Percentiles rank a stretch among this genome's conserved stretches.
phyloP scores from a whole-genome alignment of 2,329 filamentous ascomycete species.

The Pestalotiopsis sp. region DNA sequence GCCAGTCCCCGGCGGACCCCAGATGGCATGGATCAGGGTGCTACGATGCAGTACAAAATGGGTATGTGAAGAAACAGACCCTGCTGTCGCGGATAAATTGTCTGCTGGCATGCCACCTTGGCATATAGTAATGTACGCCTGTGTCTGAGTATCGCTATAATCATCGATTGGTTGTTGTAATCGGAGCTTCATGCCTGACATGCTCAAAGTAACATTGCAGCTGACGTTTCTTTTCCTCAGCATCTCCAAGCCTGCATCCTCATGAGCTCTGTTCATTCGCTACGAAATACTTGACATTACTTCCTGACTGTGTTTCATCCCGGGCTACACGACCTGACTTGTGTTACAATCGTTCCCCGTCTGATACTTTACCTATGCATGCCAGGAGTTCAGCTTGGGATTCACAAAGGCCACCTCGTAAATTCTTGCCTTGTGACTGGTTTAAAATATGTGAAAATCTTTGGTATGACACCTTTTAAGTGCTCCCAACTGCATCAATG shows the following conservation, averaged over 20 bases:
- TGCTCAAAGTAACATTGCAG: no score
- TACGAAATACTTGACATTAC: background rate
- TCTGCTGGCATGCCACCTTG: background rate
- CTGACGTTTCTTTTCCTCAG: background rate
- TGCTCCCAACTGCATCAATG: background rate
- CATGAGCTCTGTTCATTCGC: background rate
- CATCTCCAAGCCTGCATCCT: background rate
- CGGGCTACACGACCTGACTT: background rate
- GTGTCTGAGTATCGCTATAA: background rate
- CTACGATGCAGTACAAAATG: background rate
- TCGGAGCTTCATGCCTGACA: background rate
- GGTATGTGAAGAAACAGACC: background rate
- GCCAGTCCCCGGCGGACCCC: background rate
- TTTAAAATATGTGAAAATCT: background rate
- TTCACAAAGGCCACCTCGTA: background rate
- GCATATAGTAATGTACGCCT: background rate
- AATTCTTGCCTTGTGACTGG: background rate
- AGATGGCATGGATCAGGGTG: background rate
- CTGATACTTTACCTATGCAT: background rate
- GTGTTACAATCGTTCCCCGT: background rate
- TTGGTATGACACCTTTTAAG: background rate
- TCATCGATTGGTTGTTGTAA: background rate
- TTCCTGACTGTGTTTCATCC: background rate
- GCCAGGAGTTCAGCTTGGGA: background rate
- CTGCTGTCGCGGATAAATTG: background rate